These are phyloP conservation scores for Entophlyctis helioformis DNA, from an alignment of 192 early-diverging fungal species.

Conservation along the genomic window DNA sequence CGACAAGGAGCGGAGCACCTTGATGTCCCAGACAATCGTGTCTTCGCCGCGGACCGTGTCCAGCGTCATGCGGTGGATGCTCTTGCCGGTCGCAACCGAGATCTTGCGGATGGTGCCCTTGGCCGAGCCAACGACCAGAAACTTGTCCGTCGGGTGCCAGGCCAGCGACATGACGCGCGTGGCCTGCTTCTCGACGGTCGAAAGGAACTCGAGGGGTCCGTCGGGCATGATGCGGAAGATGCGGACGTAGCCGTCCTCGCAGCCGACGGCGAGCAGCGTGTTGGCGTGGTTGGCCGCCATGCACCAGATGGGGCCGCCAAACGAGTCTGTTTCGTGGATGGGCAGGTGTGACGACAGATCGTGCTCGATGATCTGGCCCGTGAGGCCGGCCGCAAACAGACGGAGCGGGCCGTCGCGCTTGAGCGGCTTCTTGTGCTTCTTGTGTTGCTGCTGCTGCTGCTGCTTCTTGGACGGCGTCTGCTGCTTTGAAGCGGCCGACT, in stretches of 20 bases:
- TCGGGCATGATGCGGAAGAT: slow-evolving; percentile 75
- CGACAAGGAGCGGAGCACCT: slow-evolving; percentile 23
- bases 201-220: slow-evolving; percentile 44
- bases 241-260: slow-evolving; percentile 83
- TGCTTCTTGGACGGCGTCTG: too few species aligned
- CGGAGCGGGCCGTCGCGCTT: slow-evolving; percentile 20
- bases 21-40: slow-evolving; percentile 85
- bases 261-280: slow-evolving; percentile 71
- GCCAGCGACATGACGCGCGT: slow-evolving; percentile 74
- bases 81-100: slow-evolving; percentile 16
- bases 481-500: too few species aligned
- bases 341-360: slow-evolving; percentile 35
- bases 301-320: slow-evolving; percentile 92
- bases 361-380: slow-evolving; percentile 80
- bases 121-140: slow-evolving; percentile 70
- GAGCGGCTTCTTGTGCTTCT: too few species aligned
- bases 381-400: slow-evolving; percentile 77
- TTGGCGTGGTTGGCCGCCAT: slow-evolving; percentile 58
- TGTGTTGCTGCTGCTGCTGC: too few species aligned
- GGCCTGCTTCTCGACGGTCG: slow-evolving; percentile 54
- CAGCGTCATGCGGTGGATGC: slow-evolving; percentile 61
- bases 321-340: slow-evolving; percentile 54
- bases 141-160: slow-evolving; percentile 62
- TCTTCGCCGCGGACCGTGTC: slow-evolving; percentile 54
- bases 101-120: slow-evolving; percentile 59